phyloP scores from a whole-genome alignment of 2,329 filamentous ascomycete genomes.

The Cladophialophora immunda region DNA sequence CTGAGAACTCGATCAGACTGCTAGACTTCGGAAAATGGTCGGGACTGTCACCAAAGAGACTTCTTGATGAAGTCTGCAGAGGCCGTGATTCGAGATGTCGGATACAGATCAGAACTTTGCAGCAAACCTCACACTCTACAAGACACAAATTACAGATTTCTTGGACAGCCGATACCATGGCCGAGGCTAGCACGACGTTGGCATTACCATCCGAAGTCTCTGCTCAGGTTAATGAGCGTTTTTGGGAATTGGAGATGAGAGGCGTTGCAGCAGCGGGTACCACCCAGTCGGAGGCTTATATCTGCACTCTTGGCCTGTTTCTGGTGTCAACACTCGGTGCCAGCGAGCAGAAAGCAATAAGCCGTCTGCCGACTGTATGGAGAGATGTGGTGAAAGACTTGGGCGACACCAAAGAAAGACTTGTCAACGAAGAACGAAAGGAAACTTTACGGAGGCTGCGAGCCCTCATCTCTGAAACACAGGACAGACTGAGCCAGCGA shows the following conservation, averaged over 20 bases:
- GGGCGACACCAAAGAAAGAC: conserved; percentile 72
- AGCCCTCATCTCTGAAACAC: conserved; percentile 48
- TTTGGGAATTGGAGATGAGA: conserved; percentile 75
- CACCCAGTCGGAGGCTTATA: conserved; percentile 85
- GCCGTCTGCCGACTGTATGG: conserved; percentile 81
- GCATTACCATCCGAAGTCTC: conserved; percentile 52
- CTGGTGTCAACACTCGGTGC: conserved; percentile 77
- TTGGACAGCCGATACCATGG: conserved; percentile 77
- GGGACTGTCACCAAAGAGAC: conserved; percentile 77
- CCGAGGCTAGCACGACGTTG: conserved; percentile 56
- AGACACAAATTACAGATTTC: conserved; percentile 76
- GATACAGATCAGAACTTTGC: conserved; percentile 74
- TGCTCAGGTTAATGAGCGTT: conserved; percentile 55
- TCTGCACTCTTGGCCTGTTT: conserved; percentile 84
- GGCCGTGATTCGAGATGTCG: conserved; percentile 75
- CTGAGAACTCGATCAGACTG: conserved; percentile 67
- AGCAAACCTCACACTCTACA: conserved; percentile 76
- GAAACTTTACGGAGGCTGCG: conserved; percentile 71
- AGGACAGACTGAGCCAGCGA: conserved; percentile 67
- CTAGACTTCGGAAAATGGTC: conserved; percentile 85
- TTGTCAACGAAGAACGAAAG: conserved; percentile 76
- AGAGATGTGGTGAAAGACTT: conserved; percentile 87
- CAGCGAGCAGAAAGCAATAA: conserved; percentile 85
- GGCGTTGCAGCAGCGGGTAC: conserved; percentile 75
- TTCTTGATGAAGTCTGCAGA: conserved; percentile 87